Evolutionary conservation across 1,139 yeast genomes (phyloP).

Genomic region (Sugiyamaella neomexicana): DNA sequence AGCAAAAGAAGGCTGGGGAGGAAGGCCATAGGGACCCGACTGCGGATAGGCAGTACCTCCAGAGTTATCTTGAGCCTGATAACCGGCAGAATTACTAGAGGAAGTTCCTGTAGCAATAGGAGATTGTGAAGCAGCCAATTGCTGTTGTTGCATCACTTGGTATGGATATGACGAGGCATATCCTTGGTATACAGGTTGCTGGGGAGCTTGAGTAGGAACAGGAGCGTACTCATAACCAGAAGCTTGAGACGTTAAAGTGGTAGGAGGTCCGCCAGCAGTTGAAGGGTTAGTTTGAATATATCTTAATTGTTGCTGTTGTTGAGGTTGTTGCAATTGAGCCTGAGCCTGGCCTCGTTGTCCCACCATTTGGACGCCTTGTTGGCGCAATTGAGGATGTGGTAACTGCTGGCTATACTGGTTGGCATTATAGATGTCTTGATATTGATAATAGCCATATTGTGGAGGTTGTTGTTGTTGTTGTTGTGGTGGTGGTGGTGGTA

Average conservation of each 20-base stretch:
- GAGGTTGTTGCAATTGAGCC: not conserved
- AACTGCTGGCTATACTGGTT: constrained; percentile 14
- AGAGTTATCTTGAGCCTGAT: not conserved
- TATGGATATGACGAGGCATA: constrained; percentile 12
- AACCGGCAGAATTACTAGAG: not conserved
- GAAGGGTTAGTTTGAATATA: not conserved
- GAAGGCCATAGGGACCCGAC: constrained; percentile 11
- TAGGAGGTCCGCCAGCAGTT: not conserved
- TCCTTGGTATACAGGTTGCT: constrained; percentile 11
- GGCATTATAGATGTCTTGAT: constrained; percentile 3
- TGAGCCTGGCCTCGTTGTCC: constrained; percentile 6
- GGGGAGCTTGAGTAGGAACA: not conserved
- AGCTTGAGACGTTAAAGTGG: constrained; percentile 9
- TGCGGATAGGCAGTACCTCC: not conserved
- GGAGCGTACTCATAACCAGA: constrained; percentile 13
- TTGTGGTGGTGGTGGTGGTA: constrained; percentile 8
- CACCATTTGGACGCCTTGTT: not conserved
- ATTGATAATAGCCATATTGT: constrained; percentile 10
- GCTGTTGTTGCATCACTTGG: constrained; percentile 11
- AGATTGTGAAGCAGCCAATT: constrained; percentile 1
- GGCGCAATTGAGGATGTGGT: constrained; percentile 16
- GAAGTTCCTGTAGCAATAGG: not conserved
- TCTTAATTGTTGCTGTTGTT: constrained; percentile 1
- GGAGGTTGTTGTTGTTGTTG: constrained; percentile 16
- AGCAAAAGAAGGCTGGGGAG: constrained; percentile 14